Base-by-base conservation (phyloP, 148 eudicot genomes). In the Fagopyrum tataricum region DNA sequence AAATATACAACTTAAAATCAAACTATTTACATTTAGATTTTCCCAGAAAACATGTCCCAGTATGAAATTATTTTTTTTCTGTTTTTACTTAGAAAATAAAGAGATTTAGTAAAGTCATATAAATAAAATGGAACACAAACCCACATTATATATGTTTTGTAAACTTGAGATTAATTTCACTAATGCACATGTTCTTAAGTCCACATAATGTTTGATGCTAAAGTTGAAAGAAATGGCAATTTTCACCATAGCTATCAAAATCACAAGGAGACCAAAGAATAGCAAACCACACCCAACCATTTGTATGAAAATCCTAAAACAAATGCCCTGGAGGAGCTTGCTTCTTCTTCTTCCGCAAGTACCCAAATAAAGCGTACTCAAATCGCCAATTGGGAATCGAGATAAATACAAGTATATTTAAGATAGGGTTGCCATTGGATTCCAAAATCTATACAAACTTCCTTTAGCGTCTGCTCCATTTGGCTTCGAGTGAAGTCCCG, bases 401-500 rank as follows among this genome's bases (percentile, higher is more conserved):
- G 44, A 64, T 64, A 64, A 39, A 64, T 64, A 64, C 69, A 64
- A 39, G 42, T 64, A 64, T 64, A 64, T 37, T 64, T 6, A 37
- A 64, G n/a, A 15, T 10, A 64, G 44, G 44, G 5, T 6, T 20
- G 43, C 18, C 18, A 13, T 15, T 6, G 42, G 69, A 64, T 64
- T 64, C 40, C 20, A 12, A 55, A 64, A 37, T 37, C 69, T 64
- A 64, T 64, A 64, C 69, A 64, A 39, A 39, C 43, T 39, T 64
- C 8, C 7, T 39, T 64, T 1, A 64, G 69, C 69, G 69, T 64
- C 44, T 17, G 69, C 44, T 64, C 69, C 69, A 64, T 21, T 79
- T 82, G 44, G 85, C 82, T 77, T 88, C 91, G 62, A 88, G 78
- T 21, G 78, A 82, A 46, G 89, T 80, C 56, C 84, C 91, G 48